Evolutionary conservation across 2,329 filamentous ascomycete species (phyloP), one percentile per base, ranked within the genome.

Genomic region (Alternaria solani): DNA sequence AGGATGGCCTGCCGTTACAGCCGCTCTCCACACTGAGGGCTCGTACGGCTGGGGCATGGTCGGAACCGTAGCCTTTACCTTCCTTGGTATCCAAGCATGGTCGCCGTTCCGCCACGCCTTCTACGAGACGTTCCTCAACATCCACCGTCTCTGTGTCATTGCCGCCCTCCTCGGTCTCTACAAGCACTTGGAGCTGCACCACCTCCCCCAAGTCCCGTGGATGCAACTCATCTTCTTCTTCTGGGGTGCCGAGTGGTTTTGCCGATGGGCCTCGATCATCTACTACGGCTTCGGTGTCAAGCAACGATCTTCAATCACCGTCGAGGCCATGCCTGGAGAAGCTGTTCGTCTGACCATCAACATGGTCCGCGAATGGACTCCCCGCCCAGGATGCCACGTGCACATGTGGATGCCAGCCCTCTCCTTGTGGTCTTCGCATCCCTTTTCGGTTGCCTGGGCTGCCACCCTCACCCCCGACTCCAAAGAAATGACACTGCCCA

Each of bases 61-160:
- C 26, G 89, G 85, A 46, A 80, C 79, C 16, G 76, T 86, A 49
- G 84, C 86, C 38, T 86, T 97, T 74, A 69, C 87, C 41, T 75
- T 91, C 44, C 83, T 98, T 46, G 73, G 91, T 55, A 72, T 96
- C 52, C 82, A 90, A 28, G 90, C 93, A 9, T 82, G 91, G 55
- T 94, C 93, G 2, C 90, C 93, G 0, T 75, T 99, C 52, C 89
- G 95, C 62, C 94, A 97, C 78, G 93, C 94, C 39, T 97, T 97
- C 77, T 99, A 99, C 81, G 95, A 99, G 81, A 96, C 93, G 1
- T 99, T 99, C 81, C 86, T 98, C 70, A 92, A 91, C 75, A 80
- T 90, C 30, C 95, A 98, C 80, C 93, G 96, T 68, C 78, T 91
- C 38, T 81, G 96, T 51, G 93, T 89, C 39, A 78, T 90, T 36